Conservation (phyloP, 768 basidiomycete genomes). For the Auriscalpium microsporum region DNA sequence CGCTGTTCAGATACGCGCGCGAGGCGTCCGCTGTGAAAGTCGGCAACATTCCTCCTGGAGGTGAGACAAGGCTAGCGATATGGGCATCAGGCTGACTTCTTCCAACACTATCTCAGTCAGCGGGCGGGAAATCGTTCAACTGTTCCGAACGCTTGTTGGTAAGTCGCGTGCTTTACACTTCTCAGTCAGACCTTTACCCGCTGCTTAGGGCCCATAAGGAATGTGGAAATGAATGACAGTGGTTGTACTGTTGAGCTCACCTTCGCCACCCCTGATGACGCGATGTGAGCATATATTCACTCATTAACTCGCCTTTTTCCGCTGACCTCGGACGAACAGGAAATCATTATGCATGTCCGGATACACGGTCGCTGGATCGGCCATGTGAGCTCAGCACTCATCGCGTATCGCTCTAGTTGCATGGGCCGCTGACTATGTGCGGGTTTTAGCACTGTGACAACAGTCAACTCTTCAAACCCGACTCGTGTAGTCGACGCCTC, state of each 20-base stretch:
- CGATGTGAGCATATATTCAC: slow-evolving; percentile 33
- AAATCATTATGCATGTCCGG: slow-evolving; percentile 64
- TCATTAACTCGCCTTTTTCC: slow-evolving; percentile 3
- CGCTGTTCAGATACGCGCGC: slow-evolving; percentile 7
- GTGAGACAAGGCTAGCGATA: background rate
- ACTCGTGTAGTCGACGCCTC: slow-evolving; percentile 16
- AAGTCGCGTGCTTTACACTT: slow-evolving; percentile 7
- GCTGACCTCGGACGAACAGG: slow-evolving; percentile 24
- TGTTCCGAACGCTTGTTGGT: slow-evolving; percentile 56
- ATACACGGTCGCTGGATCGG: slow-evolving; percentile 44
- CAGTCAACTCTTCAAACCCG: slow-evolving; percentile 9
- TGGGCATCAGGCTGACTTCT: background rate
- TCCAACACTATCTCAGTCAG: slow-evolving; percentile 19
- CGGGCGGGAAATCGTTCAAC: slow-evolving; percentile 40
- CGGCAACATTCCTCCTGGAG: slow-evolving; percentile 8
- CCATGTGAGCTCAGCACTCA: slow-evolving; percentile 37
- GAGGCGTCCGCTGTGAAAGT: slow-evolving; percentile 11
- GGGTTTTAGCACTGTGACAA: slow-evolving; percentile 18
- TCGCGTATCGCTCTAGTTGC: background rate
- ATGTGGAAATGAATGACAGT: slow-evolving; percentile 9
- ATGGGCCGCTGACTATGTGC: background rate
- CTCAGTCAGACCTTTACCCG: background rate
- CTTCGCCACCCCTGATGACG: slow-evolving; percentile 44
- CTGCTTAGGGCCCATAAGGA: slow-evolving; percentile 7
- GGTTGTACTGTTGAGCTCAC: slow-evolving; percentile 41